These are phyloP conservation scores for Fomitopsis schrenkii DNA, from an alignment of 1,284 basidiomycete genomes.

Conservation along the genomic window DNA sequence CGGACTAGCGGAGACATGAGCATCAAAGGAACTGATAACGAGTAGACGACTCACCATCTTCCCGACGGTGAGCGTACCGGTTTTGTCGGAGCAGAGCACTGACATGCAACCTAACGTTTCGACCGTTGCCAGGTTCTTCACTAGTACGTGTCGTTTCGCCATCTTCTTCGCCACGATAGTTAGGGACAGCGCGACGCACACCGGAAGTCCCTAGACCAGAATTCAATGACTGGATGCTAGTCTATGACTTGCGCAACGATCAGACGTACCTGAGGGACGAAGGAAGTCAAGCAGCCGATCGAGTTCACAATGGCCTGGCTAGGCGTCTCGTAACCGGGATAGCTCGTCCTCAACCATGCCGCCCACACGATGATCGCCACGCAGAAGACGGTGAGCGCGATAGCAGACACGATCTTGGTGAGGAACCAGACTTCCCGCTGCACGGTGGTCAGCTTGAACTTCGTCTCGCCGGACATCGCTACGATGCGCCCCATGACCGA, in stretches of 20 bases:
- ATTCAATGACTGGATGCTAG: no score
- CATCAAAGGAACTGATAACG: neutral
- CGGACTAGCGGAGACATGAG: constrained; percentile 22
- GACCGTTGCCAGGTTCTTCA: constrained; percentile 57
- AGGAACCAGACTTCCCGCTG: constrained; percentile 48
- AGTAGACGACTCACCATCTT: constrained; percentile 19
- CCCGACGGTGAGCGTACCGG: constrained; percentile 21
- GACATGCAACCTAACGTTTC: constrained; percentile 58
- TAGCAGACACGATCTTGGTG: constrained; percentile 39
- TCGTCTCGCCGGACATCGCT: constrained; percentile 46
- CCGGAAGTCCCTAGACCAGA: constrained; percentile 38
- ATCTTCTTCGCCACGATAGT: constrained; percentile 49
- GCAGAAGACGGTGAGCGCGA: constrained; percentile 38
- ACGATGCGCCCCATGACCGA: constrained; percentile 61
- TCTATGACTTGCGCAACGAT: no score
- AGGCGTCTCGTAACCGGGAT: constrained; percentile 34
- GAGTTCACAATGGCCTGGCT: constrained; percentile 43
- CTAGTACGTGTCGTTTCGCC: constrained; percentile 48
- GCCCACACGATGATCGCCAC: constrained; percentile 41
- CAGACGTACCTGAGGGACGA: constrained; percentile 39
- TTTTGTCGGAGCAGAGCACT: constrained; percentile 32
- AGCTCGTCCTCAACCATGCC: constrained; percentile 39
- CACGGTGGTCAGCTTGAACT: constrained; percentile 45
- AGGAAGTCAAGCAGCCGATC: constrained; percentile 47
- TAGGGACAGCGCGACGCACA: constrained; percentile 47